A percentile compares a stretch with the other conserved stretches of the same genome.
phyloP scores from a whole-genome alignment of 1,284 basidiomycete species.

The Ceratobasidium sp. region DNA sequence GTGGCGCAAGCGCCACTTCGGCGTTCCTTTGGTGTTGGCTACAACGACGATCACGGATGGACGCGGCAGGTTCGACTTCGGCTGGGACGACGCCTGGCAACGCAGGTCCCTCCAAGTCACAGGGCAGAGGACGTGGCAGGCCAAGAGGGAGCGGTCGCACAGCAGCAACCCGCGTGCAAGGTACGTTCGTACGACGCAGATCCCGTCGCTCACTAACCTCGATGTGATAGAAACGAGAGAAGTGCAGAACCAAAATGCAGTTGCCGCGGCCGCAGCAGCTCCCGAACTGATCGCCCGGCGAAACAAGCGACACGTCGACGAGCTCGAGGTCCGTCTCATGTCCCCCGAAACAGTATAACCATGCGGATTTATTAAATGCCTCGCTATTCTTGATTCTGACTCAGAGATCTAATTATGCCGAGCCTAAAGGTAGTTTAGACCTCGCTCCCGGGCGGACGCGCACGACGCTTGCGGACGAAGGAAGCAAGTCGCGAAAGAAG shows the following conservation, averaged over 20 bases:
- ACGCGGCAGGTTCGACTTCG: background rate
- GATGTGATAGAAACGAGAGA: slow-evolving; percentile 56
- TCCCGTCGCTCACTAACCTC: background rate
- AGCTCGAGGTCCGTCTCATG: slow-evolving; percentile 71
- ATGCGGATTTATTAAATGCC: no score
- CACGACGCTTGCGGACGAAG: slow-evolving; percentile 78
- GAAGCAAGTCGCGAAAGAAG: slow-evolving; percentile 63
- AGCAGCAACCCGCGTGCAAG: slow-evolving; percentile 23
- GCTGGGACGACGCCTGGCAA: background rate
- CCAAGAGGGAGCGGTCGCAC: slow-evolving; percentile 10
- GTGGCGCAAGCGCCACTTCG: slow-evolving; percentile 8
- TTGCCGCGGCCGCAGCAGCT: slow-evolving; percentile 55
- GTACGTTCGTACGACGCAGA: slow-evolving; percentile 18
- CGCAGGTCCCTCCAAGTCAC: background rate
- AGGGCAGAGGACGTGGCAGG: slow-evolving; percentile 12
- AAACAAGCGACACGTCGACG: slow-evolving; percentile 77
- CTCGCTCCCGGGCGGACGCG: slow-evolving; percentile 64
- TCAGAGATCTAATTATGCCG: slow-evolving; percentile 81
- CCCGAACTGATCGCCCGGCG: slow-evolving; percentile 77
- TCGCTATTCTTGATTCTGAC: no score
- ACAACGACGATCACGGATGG: slow-evolving; percentile 17
- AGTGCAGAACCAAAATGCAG: slow-evolving; percentile 50
- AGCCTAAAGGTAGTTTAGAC: slow-evolving; percentile 59
- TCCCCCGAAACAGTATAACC: no score
- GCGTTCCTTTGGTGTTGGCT: background rate